Conservation (phyloP, 176 grass and related monocot species). For the Phoenix roebelenii region DNA sequence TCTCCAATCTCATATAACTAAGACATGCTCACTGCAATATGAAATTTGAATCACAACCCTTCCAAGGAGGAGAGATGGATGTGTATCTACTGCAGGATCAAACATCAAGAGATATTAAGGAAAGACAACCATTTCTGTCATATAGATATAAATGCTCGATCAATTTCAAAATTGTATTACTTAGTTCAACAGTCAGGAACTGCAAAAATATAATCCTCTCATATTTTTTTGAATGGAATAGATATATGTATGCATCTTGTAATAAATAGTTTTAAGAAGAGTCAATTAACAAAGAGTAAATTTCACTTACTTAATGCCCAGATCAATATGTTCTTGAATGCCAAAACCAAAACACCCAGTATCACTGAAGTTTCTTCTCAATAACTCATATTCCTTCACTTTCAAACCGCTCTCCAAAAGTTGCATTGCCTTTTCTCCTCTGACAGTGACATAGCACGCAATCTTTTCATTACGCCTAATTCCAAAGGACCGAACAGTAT, state of each 20-base stretch:
- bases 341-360: slow-evolving; percentile 84
- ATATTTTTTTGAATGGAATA: not conserved
- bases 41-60: no score
- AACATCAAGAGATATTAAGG: no score
- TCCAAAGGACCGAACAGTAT: slow-evolving; percentile 69
- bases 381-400: slow-evolving; percentile 82
- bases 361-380: slow-evolving; percentile 87
- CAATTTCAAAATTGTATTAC: no score
- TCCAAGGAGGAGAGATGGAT: no score
- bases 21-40: no score
- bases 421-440: slow-evolving; percentile 89
- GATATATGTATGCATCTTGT: not conserved
- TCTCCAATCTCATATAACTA: no score
- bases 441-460: slow-evolving; percentile 65
- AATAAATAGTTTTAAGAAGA: not conserved
- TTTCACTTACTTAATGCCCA: slow-evolving; percentile 76
- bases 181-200: no score
- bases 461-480: slow-evolving; percentile 92
- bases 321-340: slow-evolving; percentile 89
- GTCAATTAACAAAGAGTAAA: not conserved
- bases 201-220: no score
- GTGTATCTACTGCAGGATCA: no score
- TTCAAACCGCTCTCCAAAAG: slow-evolving; percentile 84
- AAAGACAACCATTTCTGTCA: no score
- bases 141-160: no score